These are phyloP conservation scores for Trypanosoma avium DNA, from an alignment of 208 protist genomes.

Conservation along the genomic window DNA sequence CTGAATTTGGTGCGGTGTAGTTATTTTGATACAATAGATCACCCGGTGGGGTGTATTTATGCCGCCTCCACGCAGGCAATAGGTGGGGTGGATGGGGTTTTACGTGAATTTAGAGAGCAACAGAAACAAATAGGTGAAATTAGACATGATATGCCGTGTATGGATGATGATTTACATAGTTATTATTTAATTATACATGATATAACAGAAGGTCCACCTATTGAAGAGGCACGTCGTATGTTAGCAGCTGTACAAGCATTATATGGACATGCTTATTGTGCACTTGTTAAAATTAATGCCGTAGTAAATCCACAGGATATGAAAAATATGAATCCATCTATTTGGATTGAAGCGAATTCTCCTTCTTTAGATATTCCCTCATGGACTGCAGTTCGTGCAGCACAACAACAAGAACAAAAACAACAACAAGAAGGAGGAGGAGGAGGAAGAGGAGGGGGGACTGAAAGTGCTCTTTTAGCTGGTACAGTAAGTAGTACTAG, in stretches of 20 bases:
- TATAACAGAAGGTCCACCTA: slow-evolving; percentile 36
- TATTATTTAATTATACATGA: slow-evolving; percentile 83
- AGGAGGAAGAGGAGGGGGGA: not conserved
- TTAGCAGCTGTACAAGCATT: slow-evolving; percentile 46
- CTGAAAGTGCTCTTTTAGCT: not conserved
- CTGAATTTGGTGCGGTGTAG: slow-evolving; percentile 64
- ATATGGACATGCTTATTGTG: slow-evolving; percentile 46
- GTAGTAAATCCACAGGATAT: slow-evolving; percentile 42
- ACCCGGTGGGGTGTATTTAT: slow-evolving; percentile 73
- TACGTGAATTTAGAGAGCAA: slow-evolving; percentile 48
- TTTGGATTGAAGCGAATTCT: slow-evolving; percentile 73
- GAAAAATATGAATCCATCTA: slow-evolving; percentile 58
- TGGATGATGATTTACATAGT: slow-evolving; percentile 71
- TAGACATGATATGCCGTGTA: slow-evolving; percentile 44
- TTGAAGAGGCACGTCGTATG: slow-evolving; percentile 43
- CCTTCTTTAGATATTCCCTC: slow-evolving; percentile 66
- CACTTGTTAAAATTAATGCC: slow-evolving; percentile 70
- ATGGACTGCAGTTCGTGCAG: slow-evolving; percentile 13
- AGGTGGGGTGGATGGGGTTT: slow-evolving; percentile 53
- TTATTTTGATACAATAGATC: slow-evolving; percentile 76
- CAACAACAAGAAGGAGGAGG: slow-evolving; percentile 2
- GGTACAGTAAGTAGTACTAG: not conserved
- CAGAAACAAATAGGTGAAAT: slow-evolving; percentile 34
- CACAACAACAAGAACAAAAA: slow-evolving; percentile 12
- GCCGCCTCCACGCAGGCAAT: slow-evolving; percentile 52